Evolutionary conservation across 176 grass and related monocot genomes (phyloP), one percentile per base, ranked within the genome.

Genomic region (Cenchrus fungigraminus): DNA sequence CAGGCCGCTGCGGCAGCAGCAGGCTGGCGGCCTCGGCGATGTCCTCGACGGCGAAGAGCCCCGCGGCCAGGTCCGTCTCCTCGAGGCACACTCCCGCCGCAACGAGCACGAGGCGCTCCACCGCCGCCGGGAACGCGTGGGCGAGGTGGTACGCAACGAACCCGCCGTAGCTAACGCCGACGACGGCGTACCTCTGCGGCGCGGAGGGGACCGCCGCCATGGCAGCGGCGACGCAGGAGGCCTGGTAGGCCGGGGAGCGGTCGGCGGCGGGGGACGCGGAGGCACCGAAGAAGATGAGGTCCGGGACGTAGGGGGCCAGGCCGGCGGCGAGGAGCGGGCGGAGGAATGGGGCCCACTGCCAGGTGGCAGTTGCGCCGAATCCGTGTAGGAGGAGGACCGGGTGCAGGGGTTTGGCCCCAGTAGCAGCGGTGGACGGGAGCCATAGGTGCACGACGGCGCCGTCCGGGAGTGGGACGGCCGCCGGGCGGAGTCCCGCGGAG

Each of bases 221-320:
- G 51, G 84, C 79, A 15, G 84, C 73, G 68, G 79, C 59, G 17
- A 84, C 42, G 73, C 66, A 90, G 81, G 88, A 22, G 70, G 95
- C 92, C 87, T 97, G 95, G 83, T 95, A 98, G 15, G 68, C 40
- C n/a, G 92, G 89, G 9, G 95, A 93, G 42, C 93, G 89, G 40
- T 95, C 92, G 22, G 87, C 16, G 0, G 77, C 12, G 17, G 95
- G 91, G 80, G 87, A 87, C 49, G 82, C 11, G 37, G 95, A 98
- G 25, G 67, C 83, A 37, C 93, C 95, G 68, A 98, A 98, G 87
- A 98, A 98, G 87, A 98, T 47, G 68, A 98, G 91, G 82, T 98
- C 93, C 20, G 95, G 95, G 12, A 98, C 89, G 83, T 92, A 98
- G 53, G 94, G 87, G 68, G 89, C 93, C 80, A 98, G 92, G 6